These are phyloP conservation scores for Talaromyces sp. DNA, from an alignment of 2,329 filamentous ascomycete species.

Conservation along the genomic window DNA sequence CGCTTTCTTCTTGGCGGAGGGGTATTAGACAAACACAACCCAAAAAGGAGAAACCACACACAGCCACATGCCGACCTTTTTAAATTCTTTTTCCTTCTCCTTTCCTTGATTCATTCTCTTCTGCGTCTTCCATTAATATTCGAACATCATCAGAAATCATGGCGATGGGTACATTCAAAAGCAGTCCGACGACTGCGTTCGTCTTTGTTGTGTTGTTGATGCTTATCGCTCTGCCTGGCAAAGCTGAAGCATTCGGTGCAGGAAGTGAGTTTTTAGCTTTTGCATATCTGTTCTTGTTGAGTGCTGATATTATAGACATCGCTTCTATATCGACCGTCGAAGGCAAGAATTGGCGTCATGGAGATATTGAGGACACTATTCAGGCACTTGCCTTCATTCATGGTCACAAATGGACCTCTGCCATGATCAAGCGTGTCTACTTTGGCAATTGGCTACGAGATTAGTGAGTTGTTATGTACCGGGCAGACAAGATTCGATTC, in stretches of 20 bases:
- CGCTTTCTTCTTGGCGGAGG: slow-evolving; percentile 19
- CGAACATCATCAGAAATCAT: slow-evolving; percentile 10
- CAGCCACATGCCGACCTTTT: background rate
- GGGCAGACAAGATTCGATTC: rapidly evolving
- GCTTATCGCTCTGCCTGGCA: slow-evolving; percentile 36
- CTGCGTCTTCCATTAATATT: background rate
- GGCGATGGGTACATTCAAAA: slow-evolving; percentile 7
- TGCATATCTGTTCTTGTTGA: background rate
- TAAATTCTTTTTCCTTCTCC: background rate
- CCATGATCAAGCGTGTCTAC: slow-evolving; percentile 74
- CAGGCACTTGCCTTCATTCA: slow-evolving; percentile 72
- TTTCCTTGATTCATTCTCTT: background rate
- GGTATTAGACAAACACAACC: slow-evolving; percentile 2
- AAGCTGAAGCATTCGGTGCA: slow-evolving; percentile 45
- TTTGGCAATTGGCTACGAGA: slow-evolving; percentile 86
- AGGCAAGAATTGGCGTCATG: slow-evolving; percentile 54
- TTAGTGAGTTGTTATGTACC: slow-evolving; percentile 48
- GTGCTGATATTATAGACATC: slow-evolving; percentile 37
- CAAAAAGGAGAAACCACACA: background rate
- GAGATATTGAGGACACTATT: slow-evolving; percentile 77
- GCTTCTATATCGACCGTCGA: slow-evolving; percentile 51
- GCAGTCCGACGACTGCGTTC: slow-evolving; percentile 32
- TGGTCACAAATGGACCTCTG: slow-evolving; percentile 80
- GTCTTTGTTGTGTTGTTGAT: slow-evolving; percentile 36
- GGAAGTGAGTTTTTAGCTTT: slow-evolving; percentile 35